Evolutionary conservation across 2,329 filamentous ascomycete genomes (phyloP).

Genomic region (Curvularia verruculosa): DNA sequence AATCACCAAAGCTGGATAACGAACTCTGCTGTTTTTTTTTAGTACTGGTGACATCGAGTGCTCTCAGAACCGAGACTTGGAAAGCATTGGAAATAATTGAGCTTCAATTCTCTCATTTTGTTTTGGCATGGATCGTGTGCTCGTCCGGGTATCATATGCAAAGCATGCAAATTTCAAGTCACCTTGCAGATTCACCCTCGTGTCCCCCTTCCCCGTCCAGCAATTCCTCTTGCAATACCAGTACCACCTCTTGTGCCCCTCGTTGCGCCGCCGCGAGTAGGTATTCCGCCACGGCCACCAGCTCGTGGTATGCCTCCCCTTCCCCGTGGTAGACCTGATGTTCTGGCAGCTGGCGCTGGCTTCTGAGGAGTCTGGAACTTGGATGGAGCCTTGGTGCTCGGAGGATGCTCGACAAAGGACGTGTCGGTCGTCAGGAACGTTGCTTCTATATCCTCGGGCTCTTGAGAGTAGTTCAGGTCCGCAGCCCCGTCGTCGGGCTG

Average conservation of each 20-base stretch:
- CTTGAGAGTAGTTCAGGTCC: slow-evolving; percentile 31
- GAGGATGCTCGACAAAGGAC: slow-evolving; percentile 86
- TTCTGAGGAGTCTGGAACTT: slow-evolving; percentile 50
- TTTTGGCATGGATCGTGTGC: slow-evolving; percentile 1
- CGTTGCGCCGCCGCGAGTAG: slow-evolving; percentile 40
- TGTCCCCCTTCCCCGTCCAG: slow-evolving; percentile 42
- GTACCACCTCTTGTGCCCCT: slow-evolving; percentile 45
- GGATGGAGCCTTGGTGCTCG: slow-evolving; percentile 57
- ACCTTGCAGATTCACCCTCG: slow-evolving; percentile 16
- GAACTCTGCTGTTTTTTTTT: background rate
- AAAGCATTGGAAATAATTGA: background rate
- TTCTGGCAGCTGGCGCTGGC: slow-evolving; percentile 33
- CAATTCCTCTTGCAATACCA: slow-evolving; percentile 45
- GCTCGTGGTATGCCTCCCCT: slow-evolving; percentile 47
- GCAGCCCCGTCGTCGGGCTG: slow-evolving; percentile 32
- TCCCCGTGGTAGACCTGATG: slow-evolving; percentile 29
- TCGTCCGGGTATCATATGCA: slow-evolving; percentile 10
- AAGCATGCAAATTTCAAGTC: background rate
- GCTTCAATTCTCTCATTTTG: background rate
- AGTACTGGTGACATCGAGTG: background rate
- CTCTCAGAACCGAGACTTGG: background rate
- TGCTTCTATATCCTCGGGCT: slow-evolving; percentile 66
- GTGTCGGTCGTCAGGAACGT: slow-evolving; percentile 95
- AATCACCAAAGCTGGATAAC: background rate
- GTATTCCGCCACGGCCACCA: slow-evolving; percentile 43